A percentile compares a stretch with the other conserved stretches of the same genome.
phyloP scores from a whole-genome alignment of 2,329 filamentous ascomycete species.

The Ceratocystis harringtonii region DNA sequence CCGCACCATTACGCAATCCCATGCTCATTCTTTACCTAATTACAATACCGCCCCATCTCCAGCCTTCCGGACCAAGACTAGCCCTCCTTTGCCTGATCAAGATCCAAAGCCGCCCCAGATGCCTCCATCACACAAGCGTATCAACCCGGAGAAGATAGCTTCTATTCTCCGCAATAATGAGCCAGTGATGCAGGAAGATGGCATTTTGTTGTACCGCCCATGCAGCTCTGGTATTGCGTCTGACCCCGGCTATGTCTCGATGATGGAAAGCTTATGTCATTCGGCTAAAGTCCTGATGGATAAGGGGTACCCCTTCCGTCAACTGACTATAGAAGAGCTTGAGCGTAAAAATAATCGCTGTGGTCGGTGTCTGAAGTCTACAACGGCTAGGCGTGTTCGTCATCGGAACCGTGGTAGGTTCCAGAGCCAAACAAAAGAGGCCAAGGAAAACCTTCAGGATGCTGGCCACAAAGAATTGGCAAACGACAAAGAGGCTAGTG shows the following conservation, averaged over 20 bases:
- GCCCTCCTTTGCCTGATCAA: background rate
- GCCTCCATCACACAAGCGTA: background rate
- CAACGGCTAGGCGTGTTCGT: background rate
- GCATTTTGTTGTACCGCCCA: background rate
- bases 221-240: background rate
- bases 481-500: constrained; percentile 1
- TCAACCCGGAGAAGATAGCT: background rate
- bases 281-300: background rate
- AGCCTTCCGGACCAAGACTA: background rate
- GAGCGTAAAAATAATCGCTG: constrained; percentile 24
- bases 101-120: background rate
- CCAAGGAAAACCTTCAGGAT: background rate
- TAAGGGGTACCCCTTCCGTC: constrained; percentile 21
- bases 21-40: background rate
- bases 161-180: background rate
- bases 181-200: background rate
- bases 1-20: background rate
- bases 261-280: constrained; percentile 6
- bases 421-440: background rate
- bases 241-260: background rate
- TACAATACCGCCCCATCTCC: background rate
- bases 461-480: background rate
- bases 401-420: constrained; percentile 10
- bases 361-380: constrained; percentile 20
- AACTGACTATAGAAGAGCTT: constrained; percentile 21